These are phyloP conservation scores for Microbotryum scabiosae DNA, from an alignment of 1,284 basidiomycete genomes.

Conservation along the genomic window DNA sequence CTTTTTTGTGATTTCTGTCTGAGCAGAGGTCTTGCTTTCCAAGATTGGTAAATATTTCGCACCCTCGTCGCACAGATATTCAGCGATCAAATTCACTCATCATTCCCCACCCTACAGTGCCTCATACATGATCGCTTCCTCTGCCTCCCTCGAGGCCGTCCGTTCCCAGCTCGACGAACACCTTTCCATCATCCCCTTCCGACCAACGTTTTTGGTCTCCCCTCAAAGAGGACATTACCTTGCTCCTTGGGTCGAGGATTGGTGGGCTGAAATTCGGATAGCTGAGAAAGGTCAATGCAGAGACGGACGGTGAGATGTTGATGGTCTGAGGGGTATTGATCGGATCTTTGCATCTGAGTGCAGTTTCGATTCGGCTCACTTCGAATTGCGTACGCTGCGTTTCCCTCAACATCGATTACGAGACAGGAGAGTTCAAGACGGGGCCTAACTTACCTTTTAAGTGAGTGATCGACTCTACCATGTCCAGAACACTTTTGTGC, in stretches of 20 bases:
- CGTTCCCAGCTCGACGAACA: neutral
- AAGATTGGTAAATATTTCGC: neutral
- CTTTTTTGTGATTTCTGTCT: no score
- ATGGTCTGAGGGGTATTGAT: neutral
- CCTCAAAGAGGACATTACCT: neutral
- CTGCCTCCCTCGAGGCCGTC: constrained; percentile 10
- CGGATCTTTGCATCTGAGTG: no score
- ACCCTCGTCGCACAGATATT: no score
- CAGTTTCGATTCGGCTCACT: constrained; percentile 7
- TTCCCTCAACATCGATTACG: constrained; percentile 19
- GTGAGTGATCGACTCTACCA: neutral
- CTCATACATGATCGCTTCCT: constrained; percentile 15
- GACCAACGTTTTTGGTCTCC: constrained; percentile 10
- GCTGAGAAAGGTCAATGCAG: neutral
- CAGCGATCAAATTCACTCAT: no score
- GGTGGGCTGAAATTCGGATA: constrained; percentile 5
- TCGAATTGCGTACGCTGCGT: constrained; percentile 15
- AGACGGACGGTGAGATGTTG: no score
- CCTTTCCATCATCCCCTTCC: constrained; percentile 11
- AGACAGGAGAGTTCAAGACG: neutral
- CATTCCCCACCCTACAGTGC: neutral
- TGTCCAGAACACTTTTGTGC: neutral
- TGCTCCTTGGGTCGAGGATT: constrained; percentile 15
- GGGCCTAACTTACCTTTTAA: neutral
- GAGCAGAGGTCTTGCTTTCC: constrained; percentile 9